A percentile compares a stretch with the other conserved stretches of the same genome.
These are phyloP conservation scores for Fonsecaea nubica DNA, from an alignment of 2,329 filamentous ascomycete genomes.

Conservation along the genomic window DNA sequence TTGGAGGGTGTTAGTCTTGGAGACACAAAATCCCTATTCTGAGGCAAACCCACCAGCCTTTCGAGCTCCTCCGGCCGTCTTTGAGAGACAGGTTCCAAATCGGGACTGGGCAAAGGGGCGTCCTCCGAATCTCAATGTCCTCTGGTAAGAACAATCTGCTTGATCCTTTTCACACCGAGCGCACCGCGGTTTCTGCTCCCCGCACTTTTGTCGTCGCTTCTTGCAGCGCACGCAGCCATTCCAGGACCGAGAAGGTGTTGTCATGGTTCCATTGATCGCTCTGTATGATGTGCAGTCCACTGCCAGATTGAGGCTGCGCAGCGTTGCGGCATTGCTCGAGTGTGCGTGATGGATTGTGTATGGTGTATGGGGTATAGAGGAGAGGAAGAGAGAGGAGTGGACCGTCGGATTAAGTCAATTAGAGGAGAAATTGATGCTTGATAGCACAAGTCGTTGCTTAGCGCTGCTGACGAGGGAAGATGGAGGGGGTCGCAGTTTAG, in stretches of 20 bases:
- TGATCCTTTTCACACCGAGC: conserved; percentile 45
- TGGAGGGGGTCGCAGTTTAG: background rate
- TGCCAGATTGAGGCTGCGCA: background rate
- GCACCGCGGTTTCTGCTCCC: conserved; percentile 50
- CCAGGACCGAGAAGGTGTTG: conserved; percentile 50
- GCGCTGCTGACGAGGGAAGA: no score
- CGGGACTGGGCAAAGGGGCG: background rate
- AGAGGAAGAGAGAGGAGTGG: background rate
- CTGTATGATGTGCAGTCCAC: background rate
- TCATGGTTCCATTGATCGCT: background rate
- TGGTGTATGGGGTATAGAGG: background rate
- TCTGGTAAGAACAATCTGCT: conserved; percentile 12
- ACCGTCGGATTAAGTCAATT: background rate
- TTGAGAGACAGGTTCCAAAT: conserved; percentile 15
- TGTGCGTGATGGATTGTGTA: background rate
- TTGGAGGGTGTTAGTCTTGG: background rate
- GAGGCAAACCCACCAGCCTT: conserved; percentile 11
- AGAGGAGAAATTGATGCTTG: background rate
- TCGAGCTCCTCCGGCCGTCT: conserved; percentile 6
- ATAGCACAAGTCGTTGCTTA: conserved; percentile 2
- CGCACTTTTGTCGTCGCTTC: conserved; percentile 53
- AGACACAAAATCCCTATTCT: background rate
- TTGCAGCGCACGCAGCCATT: conserved; percentile 55
- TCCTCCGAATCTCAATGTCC: conserved; percentile 18
- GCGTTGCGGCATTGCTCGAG: conserved; percentile 1